phyloP scores from a whole-genome alignment of 768 basidiomycete species.

The Coprinopsis cinerea region DNA sequence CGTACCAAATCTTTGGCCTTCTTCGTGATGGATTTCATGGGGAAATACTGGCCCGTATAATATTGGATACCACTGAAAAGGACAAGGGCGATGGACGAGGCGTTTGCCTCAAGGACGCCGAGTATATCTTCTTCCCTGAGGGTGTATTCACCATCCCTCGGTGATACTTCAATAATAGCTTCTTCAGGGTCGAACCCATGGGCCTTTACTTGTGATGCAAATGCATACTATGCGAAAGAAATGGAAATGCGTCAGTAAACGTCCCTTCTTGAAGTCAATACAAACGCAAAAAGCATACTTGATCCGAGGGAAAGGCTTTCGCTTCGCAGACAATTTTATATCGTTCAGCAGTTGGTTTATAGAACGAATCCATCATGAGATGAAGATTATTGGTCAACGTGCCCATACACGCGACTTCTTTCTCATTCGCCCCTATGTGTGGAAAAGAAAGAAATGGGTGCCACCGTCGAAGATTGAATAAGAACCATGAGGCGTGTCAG shows the following conservation, averaged over 20 bases:
- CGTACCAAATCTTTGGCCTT: slow-evolving; percentile 78
- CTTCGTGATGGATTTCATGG: slow-evolving; percentile 76
- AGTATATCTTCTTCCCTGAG: slow-evolving; percentile 90
- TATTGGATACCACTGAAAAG: slow-evolving; percentile 94
- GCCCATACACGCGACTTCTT: slow-evolving; percentile 94
- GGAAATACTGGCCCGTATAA: slow-evolving; percentile 95
- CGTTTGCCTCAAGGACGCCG: slow-evolving; percentile 63
- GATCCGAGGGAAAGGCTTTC: slow-evolving; percentile 94
- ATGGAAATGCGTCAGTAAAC: slow-evolving; percentile 6
- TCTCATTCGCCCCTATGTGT: slow-evolving; percentile 67
- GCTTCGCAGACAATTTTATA: slow-evolving; percentile 95
- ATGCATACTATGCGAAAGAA: slow-evolving; percentile 83
- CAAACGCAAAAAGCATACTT: slow-evolving; percentile 48
- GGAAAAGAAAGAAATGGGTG: too few species aligned
- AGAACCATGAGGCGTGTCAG: slow-evolving; percentile 13
- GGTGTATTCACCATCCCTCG: slow-evolving; percentile 77
- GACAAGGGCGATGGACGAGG: slow-evolving; percentile 78
- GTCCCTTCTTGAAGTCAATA: slow-evolving; percentile 1
- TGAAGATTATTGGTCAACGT: slow-evolving; percentile 94
- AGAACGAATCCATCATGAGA: slow-evolving; percentile 91
- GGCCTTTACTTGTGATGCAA: slow-evolving; percentile 81
- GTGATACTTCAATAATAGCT: slow-evolving; percentile 72
- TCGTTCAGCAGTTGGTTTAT: slow-evolving; percentile 76
- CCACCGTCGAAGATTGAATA: slow-evolving; percentile 18
- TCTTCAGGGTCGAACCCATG: slow-evolving; percentile 73